phyloP scores from a whole-genome alignment of 495 filamentous ascomycete genomes.

The Penicillium desertorum region DNA sequence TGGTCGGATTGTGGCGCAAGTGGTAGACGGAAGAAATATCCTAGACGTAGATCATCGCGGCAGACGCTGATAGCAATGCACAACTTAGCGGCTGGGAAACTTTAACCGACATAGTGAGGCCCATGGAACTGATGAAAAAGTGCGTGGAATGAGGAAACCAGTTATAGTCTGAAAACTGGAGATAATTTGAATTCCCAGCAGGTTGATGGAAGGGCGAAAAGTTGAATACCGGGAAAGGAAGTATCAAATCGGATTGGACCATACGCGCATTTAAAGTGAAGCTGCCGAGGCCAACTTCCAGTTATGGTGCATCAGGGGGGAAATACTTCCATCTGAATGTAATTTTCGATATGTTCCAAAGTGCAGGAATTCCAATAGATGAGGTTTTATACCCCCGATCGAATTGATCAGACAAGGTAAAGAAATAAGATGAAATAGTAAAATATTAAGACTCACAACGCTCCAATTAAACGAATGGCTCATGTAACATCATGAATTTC shows the following conservation, averaged over 20 bases:
- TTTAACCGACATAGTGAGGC: background rate
- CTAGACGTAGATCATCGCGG: background rate
- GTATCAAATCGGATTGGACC: background rate
- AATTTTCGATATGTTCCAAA: background rate
- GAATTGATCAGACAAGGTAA: background rate
- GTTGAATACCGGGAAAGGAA: background rate
- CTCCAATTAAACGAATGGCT: conserved; percentile 29
- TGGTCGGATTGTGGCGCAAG: background rate
- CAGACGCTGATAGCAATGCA: background rate
- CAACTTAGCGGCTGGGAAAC: background rate
- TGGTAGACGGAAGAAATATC: background rate
- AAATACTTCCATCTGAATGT: background rate
- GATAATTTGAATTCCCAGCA: background rate
- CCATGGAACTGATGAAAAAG: background rate
- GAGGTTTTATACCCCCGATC: background rate
- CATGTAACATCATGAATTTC: conserved; percentile 34
- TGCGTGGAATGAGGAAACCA: background rate
- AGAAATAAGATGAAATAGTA: background rate
- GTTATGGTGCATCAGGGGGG: background rate
- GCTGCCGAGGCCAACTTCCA: background rate
- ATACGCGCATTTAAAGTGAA: background rate
- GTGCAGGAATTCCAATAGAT: background rate
- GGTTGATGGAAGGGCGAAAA: background rate
- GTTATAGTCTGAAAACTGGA: background rate
- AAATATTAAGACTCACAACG: background rate